Evolutionary conservation across 1,284 basidiomycete genomes (phyloP), one percentile per base, ranked within the genome.

Genomic region (Singerocomus rubriflavus): DNA sequence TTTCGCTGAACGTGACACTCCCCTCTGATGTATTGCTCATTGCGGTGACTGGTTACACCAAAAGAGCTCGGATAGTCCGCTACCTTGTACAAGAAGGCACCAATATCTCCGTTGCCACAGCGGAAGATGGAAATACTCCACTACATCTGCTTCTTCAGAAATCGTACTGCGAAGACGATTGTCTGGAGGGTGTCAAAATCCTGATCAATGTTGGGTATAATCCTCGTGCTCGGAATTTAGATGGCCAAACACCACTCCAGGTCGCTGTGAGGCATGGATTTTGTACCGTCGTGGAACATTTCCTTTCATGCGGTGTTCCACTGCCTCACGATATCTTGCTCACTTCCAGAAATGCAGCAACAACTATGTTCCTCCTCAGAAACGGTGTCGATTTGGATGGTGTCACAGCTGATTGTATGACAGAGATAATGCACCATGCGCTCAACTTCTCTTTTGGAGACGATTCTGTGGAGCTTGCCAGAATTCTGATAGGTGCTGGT

Each of bases 171-270:
- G 48, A 39, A n/a, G 13, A 21, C 5, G 26, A 34, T 25, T 10
- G 3, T 16, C 13, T 51, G n/a, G 49, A 51, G 7, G 14, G 38
- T 25, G 21, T 27, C 1, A 41, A 51, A 29, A 16, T 50, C 11
- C 47, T 50, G 1, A 7, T 32, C 14, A 32, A 50, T 13, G 48
- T 35, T 13, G 48, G 48, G 29, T 50, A 47, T 4, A 9, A 51
- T 8, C 36, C 32, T 9, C 6, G 9, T 4, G 25, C 26, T 10
- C 26, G 3, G 26, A 51, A 51, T 16, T 10, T 5, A 8, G 11
- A 5, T 4, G 48, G 27, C 1, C 4, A 51, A 6, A 52, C 32
- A 8, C 21, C 48, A n/a, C 7, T 50, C 13, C 30, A 51, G 29
- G 6, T 2, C 1, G 48, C 48, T 2, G 48, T 36, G 6, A 33